Evolutionary conservation across 192 early-diverging fungal genomes (phyloP).

Genomic region (Paraglomus brasilianum): DNA sequence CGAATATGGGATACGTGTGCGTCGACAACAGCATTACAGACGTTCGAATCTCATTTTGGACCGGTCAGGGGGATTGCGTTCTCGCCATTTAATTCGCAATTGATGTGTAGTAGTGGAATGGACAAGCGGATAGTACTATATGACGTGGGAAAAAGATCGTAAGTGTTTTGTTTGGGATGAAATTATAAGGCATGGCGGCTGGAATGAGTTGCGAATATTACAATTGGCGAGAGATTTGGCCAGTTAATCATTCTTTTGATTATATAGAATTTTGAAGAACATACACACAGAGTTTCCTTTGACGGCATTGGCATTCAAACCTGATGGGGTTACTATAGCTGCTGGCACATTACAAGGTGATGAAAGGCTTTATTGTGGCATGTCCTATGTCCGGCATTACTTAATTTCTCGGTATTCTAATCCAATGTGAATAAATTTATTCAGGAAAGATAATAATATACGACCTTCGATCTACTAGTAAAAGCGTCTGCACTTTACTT

Average conservation of each 20-base stretch:
- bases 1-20: conserved; percentile 44
- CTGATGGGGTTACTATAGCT: conserved; percentile 44
- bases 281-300: conserved; percentile 38
- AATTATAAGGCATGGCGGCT: neutral
- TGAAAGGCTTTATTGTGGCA: neutral
- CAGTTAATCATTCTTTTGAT: neutral
- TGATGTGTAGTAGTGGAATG: conserved; percentile 42
- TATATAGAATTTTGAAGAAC: conserved; percentile 37
- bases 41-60: conserved; percentile 35
- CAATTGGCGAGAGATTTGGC: neutral
- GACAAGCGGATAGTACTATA: conserved; percentile 43
- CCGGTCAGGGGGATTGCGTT: conserved; percentile 46
- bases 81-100: conserved; percentile 43
- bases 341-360: conserved; percentile 41
- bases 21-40: conserved; percentile 38
- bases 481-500: conserved; percentile 32
- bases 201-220: neutral
- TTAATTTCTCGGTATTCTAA: neutral
- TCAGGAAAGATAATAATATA: conserved; percentile 41
- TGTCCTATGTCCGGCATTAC: neutral
- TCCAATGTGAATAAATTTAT: neutral
- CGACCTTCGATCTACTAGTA: conserved; percentile 39
- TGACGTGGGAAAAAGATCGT: conserved; percentile 42
- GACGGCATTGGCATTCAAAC: conserved; percentile 42
- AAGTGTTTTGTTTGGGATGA: neutral